Evolutionary conservation across 2,329 filamentous ascomycete genomes (phyloP), one percentile per base, ranked within the genome.

Genomic region (Phaeosphaeriaceae sp.): DNA sequence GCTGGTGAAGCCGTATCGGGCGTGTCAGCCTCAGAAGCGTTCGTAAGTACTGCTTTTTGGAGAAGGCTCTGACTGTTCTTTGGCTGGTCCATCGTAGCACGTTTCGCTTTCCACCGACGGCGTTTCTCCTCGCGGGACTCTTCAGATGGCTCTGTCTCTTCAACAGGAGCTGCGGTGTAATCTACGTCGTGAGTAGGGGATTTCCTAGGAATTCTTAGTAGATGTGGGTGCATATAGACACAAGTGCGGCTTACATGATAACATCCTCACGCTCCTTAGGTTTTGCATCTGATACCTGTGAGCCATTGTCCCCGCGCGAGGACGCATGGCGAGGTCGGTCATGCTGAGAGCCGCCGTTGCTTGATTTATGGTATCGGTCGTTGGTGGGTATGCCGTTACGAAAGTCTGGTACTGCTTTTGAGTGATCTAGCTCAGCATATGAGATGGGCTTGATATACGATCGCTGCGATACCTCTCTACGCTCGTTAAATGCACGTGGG

Each of bases 1-100:
- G 67, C 56, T 42, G 75, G 69, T 43, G 73, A 67, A 34, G 78
- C 77, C 48, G 77, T 74, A 29, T 78, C 78, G 21, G 81, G 78
- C n/a, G 85, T 84, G 12, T 82, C 81, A 30, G 76, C 76, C 45
- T 80, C 77, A 54, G 81, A 76, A 55, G 83, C 86, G 57, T 82
- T 84, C 40, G 82, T 79, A 50, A 83, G 81, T 32, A 93, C 78
- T 50, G 88, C 87, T 74, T 92, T 87, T 55, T 93, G 84, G 52
- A 89, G 82, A 64, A 93, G 80, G 42, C 46, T 65, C 13, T 66
- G 20, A 20, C n/a, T 61, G 44, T 89, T 88, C 39, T 60, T 66
- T 42, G 83, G 78, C 50, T 76, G 72, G 57, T 68, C 57, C 68
- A 76, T 61, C 29, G 60, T 63, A 37, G 56, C 60, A 40, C 66